Evolutionary conservation across 1,139 yeast genomes (phyloP).

Genomic region (Meyerozyma smithsonii): DNA sequence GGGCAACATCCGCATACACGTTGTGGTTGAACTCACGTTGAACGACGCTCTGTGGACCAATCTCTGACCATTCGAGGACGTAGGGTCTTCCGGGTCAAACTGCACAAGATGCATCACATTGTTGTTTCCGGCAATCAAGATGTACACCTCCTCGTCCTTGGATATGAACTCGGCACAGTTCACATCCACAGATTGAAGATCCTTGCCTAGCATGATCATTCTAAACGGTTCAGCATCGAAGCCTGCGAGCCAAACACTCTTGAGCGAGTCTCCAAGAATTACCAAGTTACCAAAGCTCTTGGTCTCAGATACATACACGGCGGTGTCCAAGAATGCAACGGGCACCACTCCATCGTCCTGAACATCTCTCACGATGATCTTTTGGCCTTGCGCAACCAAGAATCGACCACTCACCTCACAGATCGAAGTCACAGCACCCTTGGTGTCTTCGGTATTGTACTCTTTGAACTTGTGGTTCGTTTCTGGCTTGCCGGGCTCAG

Average conservation of each 20-base stretch:
- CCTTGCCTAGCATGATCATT: slow-evolving; percentile 75
- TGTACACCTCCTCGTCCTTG: slow-evolving; percentile 61
- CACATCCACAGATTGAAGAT: slow-evolving; percentile 58
- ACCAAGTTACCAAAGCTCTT: slow-evolving; percentile 80
- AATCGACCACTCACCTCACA: slow-evolving; percentile 83
- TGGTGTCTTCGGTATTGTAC: slow-evolving; percentile 69
- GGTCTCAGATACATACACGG: slow-evolving; percentile 73
- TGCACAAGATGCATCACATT: slow-evolving; percentile 71
- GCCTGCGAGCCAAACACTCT: slow-evolving; percentile 80
- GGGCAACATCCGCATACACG: slow-evolving; percentile 56
- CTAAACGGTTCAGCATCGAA: slow-evolving; percentile 95
- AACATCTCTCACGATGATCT: slow-evolving; percentile 73
- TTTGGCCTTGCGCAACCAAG: slow-evolving; percentile 84
- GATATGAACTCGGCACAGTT: slow-evolving; percentile 68
- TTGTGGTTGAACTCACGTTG: slow-evolving; percentile 59
- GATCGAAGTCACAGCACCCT: slow-evolving; percentile 80
- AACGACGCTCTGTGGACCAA: slow-evolving; percentile 69
- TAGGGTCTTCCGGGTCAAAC: slow-evolving; percentile 90
- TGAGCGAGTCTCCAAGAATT: slow-evolving; percentile 73
- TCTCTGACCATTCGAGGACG: slow-evolving; percentile 74
- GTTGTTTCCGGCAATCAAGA: slow-evolving; percentile 67
- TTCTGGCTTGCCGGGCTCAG: slow-evolving; percentile 87
- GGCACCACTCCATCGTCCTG: slow-evolving; percentile 86
- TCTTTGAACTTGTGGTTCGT: slow-evolving; percentile 75
- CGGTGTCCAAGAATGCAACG: slow-evolving; percentile 86